Evolutionary conservation across 345 rosid species (phyloP).

Genomic region (Camelina hispida): DNA sequence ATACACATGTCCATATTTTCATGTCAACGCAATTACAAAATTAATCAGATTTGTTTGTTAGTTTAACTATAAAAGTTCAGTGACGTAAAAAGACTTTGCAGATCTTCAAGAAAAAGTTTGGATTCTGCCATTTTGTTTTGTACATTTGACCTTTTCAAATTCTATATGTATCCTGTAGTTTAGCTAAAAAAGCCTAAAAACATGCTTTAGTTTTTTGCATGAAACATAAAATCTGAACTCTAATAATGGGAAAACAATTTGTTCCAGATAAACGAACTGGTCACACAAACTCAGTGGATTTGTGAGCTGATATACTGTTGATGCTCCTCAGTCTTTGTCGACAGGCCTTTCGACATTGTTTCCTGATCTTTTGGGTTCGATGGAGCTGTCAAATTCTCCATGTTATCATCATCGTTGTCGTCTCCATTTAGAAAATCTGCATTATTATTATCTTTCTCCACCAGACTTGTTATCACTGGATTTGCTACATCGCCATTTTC

Average conservation of each 20-base stretch:
- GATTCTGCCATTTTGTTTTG: slow-evolving; percentile 20
- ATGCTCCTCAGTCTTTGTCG: slow-evolving; percentile 49
- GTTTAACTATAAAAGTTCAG: too few species aligned
- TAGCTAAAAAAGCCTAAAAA: slow-evolving; percentile 1
- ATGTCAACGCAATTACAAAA: not conserved
- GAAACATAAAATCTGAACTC: slow-evolving; percentile 18
- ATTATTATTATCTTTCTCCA: slow-evolving; percentile 21
- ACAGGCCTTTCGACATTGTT: slow-evolving; percentile 44
- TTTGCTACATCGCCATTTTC: slow-evolving; percentile 20
- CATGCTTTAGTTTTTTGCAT: slow-evolving; percentile 21
- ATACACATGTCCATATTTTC: not conserved
- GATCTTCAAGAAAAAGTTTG: not conserved
- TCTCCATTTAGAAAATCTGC: slow-evolving; percentile 12
- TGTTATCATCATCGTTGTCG: slow-evolving; percentile 11
- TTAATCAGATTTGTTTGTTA: too few species aligned
- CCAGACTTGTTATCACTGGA: slow-evolving; percentile 1
- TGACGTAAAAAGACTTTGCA: not conserved
- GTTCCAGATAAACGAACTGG: not conserved
- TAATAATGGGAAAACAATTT: not conserved
- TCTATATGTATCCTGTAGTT: slow-evolving; percentile 7
- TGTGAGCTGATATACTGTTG: slow-evolving; percentile 43
- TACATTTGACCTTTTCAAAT: slow-evolving; percentile 23
- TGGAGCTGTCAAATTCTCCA: slow-evolving; percentile 42
- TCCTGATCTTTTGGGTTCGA: slow-evolving; percentile 47
- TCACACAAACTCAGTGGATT: not conserved